These are phyloP conservation scores for Stenogyne calaminthoides DNA, from an alignment of 305 asterid genomes.

Conservation along the genomic window DNA sequence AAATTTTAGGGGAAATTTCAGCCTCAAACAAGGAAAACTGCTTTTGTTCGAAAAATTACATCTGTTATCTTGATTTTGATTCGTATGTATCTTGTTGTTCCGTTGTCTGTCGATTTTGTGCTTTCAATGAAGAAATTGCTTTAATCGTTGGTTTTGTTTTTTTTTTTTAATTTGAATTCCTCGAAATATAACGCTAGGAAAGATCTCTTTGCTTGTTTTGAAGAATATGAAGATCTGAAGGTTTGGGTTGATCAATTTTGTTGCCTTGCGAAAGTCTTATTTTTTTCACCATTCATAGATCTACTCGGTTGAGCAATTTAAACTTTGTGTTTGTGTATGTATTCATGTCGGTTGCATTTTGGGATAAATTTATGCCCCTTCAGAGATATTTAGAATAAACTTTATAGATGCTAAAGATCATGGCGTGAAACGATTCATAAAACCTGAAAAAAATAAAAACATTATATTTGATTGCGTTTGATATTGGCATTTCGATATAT, in stretches of 20 bases:
- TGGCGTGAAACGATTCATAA: neutral
- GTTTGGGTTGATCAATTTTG: neutral
- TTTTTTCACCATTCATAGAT: neutral
- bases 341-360: neutral
- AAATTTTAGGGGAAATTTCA: neutral
- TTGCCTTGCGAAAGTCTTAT: neutral
- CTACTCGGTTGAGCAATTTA: neutral
- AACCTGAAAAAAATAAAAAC: neutral
- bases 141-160: slow-evolving; percentile 26
- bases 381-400: neutral
- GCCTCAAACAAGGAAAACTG: neutral
- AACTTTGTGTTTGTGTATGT: neutral
- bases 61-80: neutral
- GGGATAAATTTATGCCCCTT: neutral
- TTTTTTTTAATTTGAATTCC: slow-evolving; percentile 2
- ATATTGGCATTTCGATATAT: slow-evolving; percentile 2
- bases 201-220: neutral
- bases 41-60: neutral
- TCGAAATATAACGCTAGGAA: neutral
- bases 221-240: slow-evolving; percentile 7
- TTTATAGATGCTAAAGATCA: neutral
- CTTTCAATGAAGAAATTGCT: neutral
- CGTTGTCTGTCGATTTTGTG: neutral
- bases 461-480: neutral
- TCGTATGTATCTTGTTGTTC: neutral